These are phyloP conservation scores for Moesziomyces antarcticus DNA, from an alignment of 1,284 basidiomycete genomes.

Conservation along the genomic window DNA sequence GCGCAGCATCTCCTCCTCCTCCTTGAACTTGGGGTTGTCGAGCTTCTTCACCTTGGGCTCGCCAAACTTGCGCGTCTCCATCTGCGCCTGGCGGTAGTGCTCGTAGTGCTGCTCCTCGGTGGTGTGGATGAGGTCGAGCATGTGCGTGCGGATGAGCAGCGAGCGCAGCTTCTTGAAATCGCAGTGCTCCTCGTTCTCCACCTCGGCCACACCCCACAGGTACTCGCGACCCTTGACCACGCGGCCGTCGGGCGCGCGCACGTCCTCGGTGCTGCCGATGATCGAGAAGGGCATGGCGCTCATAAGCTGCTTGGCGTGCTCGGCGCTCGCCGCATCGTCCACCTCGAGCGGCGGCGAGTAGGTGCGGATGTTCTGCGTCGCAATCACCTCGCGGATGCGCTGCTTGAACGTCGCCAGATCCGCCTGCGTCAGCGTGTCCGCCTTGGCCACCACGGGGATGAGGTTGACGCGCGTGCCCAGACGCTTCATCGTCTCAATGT, in stretches of 20 bases:
- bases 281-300: slow-evolving; percentile 95
- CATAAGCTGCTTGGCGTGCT: slow-evolving; percentile 86
- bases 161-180: slow-evolving; percentile 98
- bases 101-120: slow-evolving; percentile 98
- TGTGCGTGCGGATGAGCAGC: slow-evolving; percentile 95
- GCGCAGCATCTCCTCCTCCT: slow-evolving; percentile 94
- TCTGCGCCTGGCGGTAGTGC: slow-evolving; percentile 96
- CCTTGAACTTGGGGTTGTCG: slow-evolving; percentile 99
- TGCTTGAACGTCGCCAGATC: slow-evolving; percentile 93
- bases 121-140: slow-evolving; percentile 95
- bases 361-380: slow-evolving; percentile 90
- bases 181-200: slow-evolving; percentile 99
- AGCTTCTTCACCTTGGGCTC: slow-evolving; percentile 98
- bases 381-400: slow-evolving; percentile 88
- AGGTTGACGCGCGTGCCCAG: slow-evolving; percentile 94
- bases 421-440: slow-evolving; percentile 93
- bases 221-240: slow-evolving; percentile 97
- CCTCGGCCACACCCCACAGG: slow-evolving; percentile 98
- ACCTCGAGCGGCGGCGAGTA: slow-evolving; percentile 92
- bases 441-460: slow-evolving; percentile 97
- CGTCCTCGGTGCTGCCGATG: slow-evolving; percentile 95
- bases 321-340: slow-evolving; percentile 87
- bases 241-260: slow-evolving; percentile 88
- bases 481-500: slow-evolving; percentile 99
- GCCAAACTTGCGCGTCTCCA: slow-evolving; percentile 99